phyloP scores from a whole-genome alignment of 78 protist species.

The Dictyostelium discoideum region DNA sequence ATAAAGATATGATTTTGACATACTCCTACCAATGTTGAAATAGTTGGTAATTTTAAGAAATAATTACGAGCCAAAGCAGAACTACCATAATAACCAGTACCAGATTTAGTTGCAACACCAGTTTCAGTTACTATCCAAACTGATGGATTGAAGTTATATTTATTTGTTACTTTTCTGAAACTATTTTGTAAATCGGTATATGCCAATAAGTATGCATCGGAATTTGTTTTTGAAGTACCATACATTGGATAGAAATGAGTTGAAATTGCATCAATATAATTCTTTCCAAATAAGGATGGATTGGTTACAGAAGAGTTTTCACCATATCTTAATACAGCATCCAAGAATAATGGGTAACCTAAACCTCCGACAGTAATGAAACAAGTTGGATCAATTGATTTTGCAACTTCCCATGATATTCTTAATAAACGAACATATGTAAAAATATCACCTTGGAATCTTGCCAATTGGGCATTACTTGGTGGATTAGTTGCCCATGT shows the following conservation, averaged over 20 bases:
- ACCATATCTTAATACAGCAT: constrained; percentile 36
- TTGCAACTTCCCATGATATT: constrained; percentile 34
- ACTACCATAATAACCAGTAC: constrained; percentile 24
- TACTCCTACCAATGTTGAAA: not conserved
- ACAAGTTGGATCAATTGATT: constrained; percentile 7
- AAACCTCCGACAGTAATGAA: constrained; percentile 35
- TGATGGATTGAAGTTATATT: not conserved
- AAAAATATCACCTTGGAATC: constrained; percentile 30
- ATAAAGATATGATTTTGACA: constrained; percentile 43
- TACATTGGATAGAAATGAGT: constrained; percentile 40
- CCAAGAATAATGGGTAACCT: constrained; percentile 32
- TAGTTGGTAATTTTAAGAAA: constrained; percentile 36
- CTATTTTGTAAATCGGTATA: not conserved
- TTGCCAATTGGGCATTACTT: not conserved
- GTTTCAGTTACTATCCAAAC: constrained; percentile 7
- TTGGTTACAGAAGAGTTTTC: not conserved
- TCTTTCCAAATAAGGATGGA: constrained; percentile 2
- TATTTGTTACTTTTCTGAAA: not conserved
- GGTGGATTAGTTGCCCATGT: constrained; percentile 32
- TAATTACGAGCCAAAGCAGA: constrained; percentile 1
- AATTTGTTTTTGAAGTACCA: constrained; percentile 19
- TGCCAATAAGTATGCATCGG: constrained; percentile 5
- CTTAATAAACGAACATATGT: constrained; percentile 28
- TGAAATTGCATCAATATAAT: constrained; percentile 52
- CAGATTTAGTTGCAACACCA: constrained; percentile 22